phyloP scores from a whole-genome alignment of 2,329 filamentous ascomycete genomes.

The Phoma sp. region DNA sequence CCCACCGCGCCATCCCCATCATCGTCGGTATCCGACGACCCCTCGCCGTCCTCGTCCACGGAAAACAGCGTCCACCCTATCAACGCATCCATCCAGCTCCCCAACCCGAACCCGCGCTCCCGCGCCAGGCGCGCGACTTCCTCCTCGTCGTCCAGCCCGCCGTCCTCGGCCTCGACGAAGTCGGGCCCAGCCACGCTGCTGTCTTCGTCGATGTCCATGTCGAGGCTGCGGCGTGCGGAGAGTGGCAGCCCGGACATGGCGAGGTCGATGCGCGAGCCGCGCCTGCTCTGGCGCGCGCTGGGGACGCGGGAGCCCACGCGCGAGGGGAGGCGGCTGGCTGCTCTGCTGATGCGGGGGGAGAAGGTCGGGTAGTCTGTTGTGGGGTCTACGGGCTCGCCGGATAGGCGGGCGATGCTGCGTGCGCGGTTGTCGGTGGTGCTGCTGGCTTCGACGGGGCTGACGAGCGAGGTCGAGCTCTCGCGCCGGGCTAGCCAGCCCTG shows the following conservation, averaged over 20 bases:
- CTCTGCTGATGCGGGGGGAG: conserved; percentile 37
- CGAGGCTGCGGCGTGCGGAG: conserved; percentile 39
- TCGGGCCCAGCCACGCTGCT: conserved; percentile 51
- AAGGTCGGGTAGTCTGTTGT: conserved; percentile 35
- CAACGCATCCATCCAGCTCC: conserved; percentile 62
- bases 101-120: conserved; percentile 61
- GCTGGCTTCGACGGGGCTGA: conserved; percentile 46
- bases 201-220: conserved; percentile 31
- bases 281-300: conserved; percentile 47
- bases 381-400: conserved; percentile 36
- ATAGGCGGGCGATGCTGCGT: conserved; percentile 36
- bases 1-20: background rate
- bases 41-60: conserved; percentile 57
- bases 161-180: conserved; percentile 54
- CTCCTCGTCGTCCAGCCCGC: conserved; percentile 57
- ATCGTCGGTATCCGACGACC: conserved; percentile 36
- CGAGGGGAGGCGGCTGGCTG: conserved; percentile 45
- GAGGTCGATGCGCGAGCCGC: conserved; percentile 47
- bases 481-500: conserved; percentile 65
- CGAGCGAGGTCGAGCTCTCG: conserved; percentile 62
- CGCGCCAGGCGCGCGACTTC: conserved; percentile 60
- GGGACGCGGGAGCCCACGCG: conserved; percentile 47
- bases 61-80: conserved; percentile 64
- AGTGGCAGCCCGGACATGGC: conserved; percentile 39
- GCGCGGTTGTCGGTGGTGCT: conserved; percentile 20